phyloP scores from a whole-genome alignment of 768 basidiomycete genomes.

The Lactarius pseudohatsudake region DNA sequence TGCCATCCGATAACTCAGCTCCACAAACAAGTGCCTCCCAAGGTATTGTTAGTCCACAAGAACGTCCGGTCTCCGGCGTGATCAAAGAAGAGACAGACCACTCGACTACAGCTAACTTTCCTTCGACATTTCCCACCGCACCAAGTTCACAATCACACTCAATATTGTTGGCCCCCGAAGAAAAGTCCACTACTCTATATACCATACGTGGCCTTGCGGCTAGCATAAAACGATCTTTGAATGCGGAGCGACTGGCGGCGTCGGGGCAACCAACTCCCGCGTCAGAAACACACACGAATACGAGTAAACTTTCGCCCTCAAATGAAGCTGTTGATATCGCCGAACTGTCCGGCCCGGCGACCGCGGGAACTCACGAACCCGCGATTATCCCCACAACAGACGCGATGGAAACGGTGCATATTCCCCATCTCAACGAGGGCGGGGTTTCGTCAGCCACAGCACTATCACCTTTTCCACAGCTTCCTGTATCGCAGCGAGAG shows the following conservation, averaged over 20 bases:
- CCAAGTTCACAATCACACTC: conserved; percentile 19
- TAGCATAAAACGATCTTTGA: conserved; percentile 24
- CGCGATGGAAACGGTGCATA: neutral
- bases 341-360: neutral
- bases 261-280: neutral
- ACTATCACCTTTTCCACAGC: neutral
- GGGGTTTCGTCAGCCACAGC: neutral
- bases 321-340: neutral
- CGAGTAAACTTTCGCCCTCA: conserved; percentile 3
- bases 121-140: neutral
- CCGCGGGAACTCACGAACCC: neutral
- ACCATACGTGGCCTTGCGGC: conserved; percentile 23
- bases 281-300: neutral
- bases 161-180: conserved; percentile 17
- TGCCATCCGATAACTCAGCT: neutral
- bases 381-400: neutral
- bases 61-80: neutral
- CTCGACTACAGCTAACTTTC: neutral
- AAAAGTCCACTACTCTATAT: conserved; percentile 14
- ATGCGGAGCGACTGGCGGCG: conserved; percentile 21
- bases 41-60: neutral
- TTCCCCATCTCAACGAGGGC: neutral
- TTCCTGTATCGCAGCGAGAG: conserved; percentile 1
- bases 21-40: neutral
- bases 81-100: neutral